Percentiles rank a stretch among this genome's conserved stretches.
These are phyloP conservation scores for Umbelopsis isabellina DNA, from an alignment of 192 early-diverging fungal species.

Conservation along the genomic window DNA sequence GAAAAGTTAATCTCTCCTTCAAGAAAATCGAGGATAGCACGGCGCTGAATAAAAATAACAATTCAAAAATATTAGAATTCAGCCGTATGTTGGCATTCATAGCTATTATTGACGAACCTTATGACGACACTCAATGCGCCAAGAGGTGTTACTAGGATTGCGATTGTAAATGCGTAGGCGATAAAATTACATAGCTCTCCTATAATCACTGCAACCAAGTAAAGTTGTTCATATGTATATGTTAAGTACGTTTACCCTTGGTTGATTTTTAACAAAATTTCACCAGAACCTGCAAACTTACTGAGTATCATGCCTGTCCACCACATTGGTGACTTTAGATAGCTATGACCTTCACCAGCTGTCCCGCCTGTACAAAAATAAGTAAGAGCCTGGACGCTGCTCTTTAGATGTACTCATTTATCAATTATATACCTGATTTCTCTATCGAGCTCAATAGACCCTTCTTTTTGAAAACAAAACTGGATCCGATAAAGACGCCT, in stretches of 20 bases:
- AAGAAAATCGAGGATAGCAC: slow-evolving; percentile 86
- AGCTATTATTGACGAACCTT: slow-evolving; percentile 44
- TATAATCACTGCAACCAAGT: slow-evolving; percentile 74
- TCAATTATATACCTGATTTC: slow-evolving; percentile 42
- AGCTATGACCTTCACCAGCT: slow-evolving; percentile 58
- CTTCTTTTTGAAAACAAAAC: slow-evolving; percentile 96
- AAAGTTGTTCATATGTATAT: neutral
- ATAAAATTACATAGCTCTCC: slow-evolving; percentile 96
- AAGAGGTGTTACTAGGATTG: slow-evolving; percentile 94
- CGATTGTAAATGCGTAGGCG: slow-evolving; percentile 96
- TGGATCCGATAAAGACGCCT: slow-evolving; percentile 87
- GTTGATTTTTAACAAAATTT: slow-evolving; percentile 2
- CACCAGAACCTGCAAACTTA: slow-evolving; percentile 28
- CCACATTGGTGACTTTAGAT: slow-evolving; percentile 56
- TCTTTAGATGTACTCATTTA: neutral
- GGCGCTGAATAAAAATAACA: slow-evolving; percentile 50
- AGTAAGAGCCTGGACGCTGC: neutral
- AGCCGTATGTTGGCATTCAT: neutral
- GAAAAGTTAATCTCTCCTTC: slow-evolving; percentile 75
- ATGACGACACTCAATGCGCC: slow-evolving; percentile 91
- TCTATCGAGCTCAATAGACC: slow-evolving; percentile 82
- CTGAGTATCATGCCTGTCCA: slow-evolving; percentile 64
- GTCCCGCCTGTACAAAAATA: slow-evolving; percentile 35
- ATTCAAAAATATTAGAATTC: neutral
- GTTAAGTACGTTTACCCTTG: neutral